Evolutionary conservation across 169 alveolate species (phyloP).

Genomic region (Plasmodium billcollinsi): DNA sequence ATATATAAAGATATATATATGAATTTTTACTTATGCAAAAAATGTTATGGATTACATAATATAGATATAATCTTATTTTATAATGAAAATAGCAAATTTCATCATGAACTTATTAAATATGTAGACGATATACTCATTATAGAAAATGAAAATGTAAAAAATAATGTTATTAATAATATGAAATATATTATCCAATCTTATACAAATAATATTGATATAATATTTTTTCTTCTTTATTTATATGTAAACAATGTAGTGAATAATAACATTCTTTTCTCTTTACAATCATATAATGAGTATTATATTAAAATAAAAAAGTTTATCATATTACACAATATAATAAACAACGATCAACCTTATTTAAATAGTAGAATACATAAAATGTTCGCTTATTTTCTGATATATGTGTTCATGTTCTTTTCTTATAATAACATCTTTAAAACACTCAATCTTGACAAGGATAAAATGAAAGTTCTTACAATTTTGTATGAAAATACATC

Average conservation of each 20-base stretch:
- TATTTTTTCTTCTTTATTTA: constrained; percentile 50
- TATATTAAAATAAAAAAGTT: too few species aligned
- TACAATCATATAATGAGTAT: too few species aligned
- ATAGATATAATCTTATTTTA: constrained; percentile 68
- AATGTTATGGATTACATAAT: constrained; percentile 66
- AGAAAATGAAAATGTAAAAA: constrained; percentile 28
- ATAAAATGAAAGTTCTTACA: too few species aligned
- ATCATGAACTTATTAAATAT: constrained; percentile 16
- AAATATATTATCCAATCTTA: constrained; percentile 20
- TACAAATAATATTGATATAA: constrained; percentile 50
- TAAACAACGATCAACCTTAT: too few species aligned
- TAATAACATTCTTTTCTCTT: not conserved
- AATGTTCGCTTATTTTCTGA: too few species aligned
- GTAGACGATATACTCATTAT: not conserved
- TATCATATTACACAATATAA: too few species aligned
- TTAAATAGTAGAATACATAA: too few species aligned
- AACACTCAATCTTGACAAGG: too few species aligned
- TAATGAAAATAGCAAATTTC: constrained; percentile 51
- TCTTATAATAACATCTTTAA: too few species aligned
- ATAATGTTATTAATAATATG: constrained; percentile 7
- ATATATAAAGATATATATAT: constrained; percentile 32
- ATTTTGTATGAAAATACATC: too few species aligned
- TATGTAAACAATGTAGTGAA: constrained; percentile 27
- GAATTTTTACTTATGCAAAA: constrained; percentile 55
- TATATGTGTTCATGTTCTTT: too few species aligned